phyloP scores from a whole-genome alignment of 163 green algal genomes.

The Scenedesmus sp. region DNA sequence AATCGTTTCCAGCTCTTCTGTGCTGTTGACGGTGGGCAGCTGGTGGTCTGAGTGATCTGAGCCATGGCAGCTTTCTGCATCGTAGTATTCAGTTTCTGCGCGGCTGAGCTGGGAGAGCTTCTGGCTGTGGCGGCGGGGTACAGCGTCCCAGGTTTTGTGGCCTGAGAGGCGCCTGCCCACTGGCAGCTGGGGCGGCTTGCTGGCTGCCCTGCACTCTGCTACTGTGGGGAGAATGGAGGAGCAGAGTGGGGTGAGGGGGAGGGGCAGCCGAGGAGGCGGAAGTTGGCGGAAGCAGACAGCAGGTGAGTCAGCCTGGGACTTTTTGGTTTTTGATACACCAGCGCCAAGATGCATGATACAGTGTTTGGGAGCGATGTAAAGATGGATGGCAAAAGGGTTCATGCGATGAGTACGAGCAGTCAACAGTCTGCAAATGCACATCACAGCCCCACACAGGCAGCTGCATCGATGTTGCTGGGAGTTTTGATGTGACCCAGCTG shows the following conservation, averaged over 20 bases:
- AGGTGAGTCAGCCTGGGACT: too few species aligned
- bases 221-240: not conserved
- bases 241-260: too few species aligned
- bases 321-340: too few species aligned
- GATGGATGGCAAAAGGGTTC: too few species aligned
- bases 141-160: conserved; percentile 6
- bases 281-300: too few species aligned
- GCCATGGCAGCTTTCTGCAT: not conserved
- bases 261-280: too few species aligned
- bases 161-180: not conserved
- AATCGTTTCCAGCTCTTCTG: not conserved
- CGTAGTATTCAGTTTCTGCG: not conserved
- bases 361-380: too few species aligned
- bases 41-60: not conserved
- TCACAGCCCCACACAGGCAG: not conserved
- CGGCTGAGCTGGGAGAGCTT: not conserved
- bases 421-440: not conserved
- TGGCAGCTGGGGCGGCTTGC: not conserved
- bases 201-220: not conserved
- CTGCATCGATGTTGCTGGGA: not conserved
- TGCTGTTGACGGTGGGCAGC: not conserved
- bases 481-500: not conserved
- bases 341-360: too few species aligned
- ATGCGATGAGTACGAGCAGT: too few species aligned
- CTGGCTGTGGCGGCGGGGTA: not conserved